These are phyloP conservation scores for Nannizziopsis barbatae DNA, from an alignment of 2,329 filamentous ascomycete species.

Conservation along the genomic window DNA sequence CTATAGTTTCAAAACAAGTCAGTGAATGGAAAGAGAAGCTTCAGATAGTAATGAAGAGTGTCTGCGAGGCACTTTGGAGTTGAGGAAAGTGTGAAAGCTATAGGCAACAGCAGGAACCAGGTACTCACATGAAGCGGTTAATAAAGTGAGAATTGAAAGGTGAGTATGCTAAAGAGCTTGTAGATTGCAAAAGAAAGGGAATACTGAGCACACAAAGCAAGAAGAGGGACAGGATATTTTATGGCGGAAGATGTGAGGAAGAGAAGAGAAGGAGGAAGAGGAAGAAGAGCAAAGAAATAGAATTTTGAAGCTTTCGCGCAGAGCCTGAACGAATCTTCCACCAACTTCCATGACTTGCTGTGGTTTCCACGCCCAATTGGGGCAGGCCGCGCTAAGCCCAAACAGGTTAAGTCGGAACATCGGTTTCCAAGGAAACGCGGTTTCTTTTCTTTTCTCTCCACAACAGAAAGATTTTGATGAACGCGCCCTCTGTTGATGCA, in stretches of 20 bases:
- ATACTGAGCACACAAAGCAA: slow-evolving; percentile 2
- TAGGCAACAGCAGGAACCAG: neutral
- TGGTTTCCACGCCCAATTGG: slow-evolving; percentile 1
- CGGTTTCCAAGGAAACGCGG: slow-evolving; percentile 10
- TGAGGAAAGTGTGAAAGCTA: neutral
- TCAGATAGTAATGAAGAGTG: neutral
- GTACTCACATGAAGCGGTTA: slow-evolving; percentile 11
- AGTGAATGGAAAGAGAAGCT: neutral
- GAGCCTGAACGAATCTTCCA: slow-evolving; percentile 19
- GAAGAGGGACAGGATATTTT: slow-evolving; percentile 15
- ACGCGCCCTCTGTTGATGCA: no score
- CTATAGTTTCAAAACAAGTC: slow-evolving; percentile 5
- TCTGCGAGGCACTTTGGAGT: neutral
- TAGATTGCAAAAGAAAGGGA: slow-evolving; percentile 11
- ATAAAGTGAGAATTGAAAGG: slow-evolving; percentile 2
- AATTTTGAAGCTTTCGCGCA: slow-evolving; percentile 10
- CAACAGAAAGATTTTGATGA: neutral
- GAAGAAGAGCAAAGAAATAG: slow-evolving; percentile 12
- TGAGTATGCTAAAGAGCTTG: slow-evolving; percentile 8
- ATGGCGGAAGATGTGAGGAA: slow-evolving; percentile 16
- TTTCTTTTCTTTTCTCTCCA: neutral
- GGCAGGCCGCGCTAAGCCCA: slow-evolving; percentile 5
- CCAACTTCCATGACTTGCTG: slow-evolving; percentile 16
- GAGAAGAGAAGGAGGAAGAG: slow-evolving; percentile 16
- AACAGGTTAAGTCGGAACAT: neutral